Evolutionary conservation across 2,329 filamentous ascomycete genomes (phyloP).

Genomic region (Blastomyces emzantsi): DNA sequence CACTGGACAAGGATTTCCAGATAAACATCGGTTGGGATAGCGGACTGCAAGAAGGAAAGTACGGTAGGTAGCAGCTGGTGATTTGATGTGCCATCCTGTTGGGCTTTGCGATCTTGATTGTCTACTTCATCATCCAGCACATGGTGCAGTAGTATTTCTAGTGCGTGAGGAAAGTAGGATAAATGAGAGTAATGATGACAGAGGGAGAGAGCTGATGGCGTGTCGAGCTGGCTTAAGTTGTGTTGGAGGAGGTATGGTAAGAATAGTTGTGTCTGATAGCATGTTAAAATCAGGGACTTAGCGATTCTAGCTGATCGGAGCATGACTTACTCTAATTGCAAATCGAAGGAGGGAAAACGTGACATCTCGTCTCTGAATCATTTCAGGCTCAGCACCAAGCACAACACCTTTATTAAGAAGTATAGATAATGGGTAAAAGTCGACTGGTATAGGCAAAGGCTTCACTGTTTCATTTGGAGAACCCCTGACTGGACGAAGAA

Average conservation of each 20-base stretch:
- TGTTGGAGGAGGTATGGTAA: slow-evolving; percentile 78
- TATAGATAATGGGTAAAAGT: slow-evolving; percentile 89
- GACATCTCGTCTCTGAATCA: slow-evolving; percentile 86
- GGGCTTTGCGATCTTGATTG: slow-evolving; percentile 31
- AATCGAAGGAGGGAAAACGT: slow-evolving; percentile 74
- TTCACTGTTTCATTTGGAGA: slow-evolving; percentile 57
- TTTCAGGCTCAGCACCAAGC: slow-evolving; percentile 80
- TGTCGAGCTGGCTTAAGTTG: slow-evolving; percentile 65
- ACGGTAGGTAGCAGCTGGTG: slow-evolving; percentile 38
- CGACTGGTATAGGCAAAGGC: slow-evolving; percentile 69
- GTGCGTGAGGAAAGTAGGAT: slow-evolving; percentile 83
- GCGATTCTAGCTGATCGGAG: neutral
- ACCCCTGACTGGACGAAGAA: slow-evolving; percentile 59
- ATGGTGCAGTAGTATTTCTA: slow-evolving; percentile 86
- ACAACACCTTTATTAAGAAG: slow-evolving; percentile 84
- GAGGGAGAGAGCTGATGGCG: slow-evolving; percentile 69
- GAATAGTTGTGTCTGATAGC: slow-evolving; percentile 74
- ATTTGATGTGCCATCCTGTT: neutral
- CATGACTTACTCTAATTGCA: slow-evolving; percentile 62
- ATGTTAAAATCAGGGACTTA: slow-evolving; percentile 11
- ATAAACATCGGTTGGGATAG: slow-evolving; percentile 61
- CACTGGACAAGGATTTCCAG: slow-evolving; percentile 95
- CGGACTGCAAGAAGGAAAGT: slow-evolving; percentile 58
- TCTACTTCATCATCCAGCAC: slow-evolving; percentile 95
- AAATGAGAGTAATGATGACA: slow-evolving; percentile 79